Base-by-base conservation (phyloP, 116 monocot genomes). In the Trichopus zeylanicus region DNA sequence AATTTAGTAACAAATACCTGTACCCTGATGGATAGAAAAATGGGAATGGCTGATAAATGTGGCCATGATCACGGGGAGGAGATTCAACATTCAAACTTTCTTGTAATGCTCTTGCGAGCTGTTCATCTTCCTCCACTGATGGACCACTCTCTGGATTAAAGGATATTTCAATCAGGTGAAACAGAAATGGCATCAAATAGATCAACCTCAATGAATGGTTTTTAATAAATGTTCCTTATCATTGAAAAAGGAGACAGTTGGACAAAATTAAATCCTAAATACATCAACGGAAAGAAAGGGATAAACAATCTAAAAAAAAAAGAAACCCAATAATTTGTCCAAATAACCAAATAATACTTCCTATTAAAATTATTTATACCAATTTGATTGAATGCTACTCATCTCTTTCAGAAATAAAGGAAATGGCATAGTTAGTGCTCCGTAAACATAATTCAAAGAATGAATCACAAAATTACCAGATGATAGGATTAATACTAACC, bases 71-170 rank as follows among this genome's bases (percentile, higher is more conserved):
- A 49, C 29, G 73, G 20, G 70, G 72, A 55, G 72, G 72, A 54
- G 78, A 79, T 29, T 66, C 76, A 18, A 39, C 31, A 67, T 76
- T 76, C 58, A 84, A 55, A 56, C 79, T 84, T 56, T 79, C 84
- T 59, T 84, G 84, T 31, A 84, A 54, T 48, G 79, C 75, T 56
- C 70, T 75, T 69, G 84, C 79, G 29, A 84, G 79, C 48, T 75
- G 75, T 55, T 84, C 84, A 65, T 84, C 84, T 70, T 84, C 84
- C 57, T 79, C 79, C 69, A 79, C 52, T 26, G 66, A 62, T 62
- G 64, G 62, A 24, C 32, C 52, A 58, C 61, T 65, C 29, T 79
- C 79, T 84, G 65, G 47, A 56, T 19, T 24, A 49, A 56, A 31
- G 9, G 25, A 42, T 23, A 25, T 6, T 12, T 0, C 38, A 59